phyloP scores from a whole-genome alignment of 2,329 filamentous ascomycete genomes.

The Aspergillus sergii region DNA sequence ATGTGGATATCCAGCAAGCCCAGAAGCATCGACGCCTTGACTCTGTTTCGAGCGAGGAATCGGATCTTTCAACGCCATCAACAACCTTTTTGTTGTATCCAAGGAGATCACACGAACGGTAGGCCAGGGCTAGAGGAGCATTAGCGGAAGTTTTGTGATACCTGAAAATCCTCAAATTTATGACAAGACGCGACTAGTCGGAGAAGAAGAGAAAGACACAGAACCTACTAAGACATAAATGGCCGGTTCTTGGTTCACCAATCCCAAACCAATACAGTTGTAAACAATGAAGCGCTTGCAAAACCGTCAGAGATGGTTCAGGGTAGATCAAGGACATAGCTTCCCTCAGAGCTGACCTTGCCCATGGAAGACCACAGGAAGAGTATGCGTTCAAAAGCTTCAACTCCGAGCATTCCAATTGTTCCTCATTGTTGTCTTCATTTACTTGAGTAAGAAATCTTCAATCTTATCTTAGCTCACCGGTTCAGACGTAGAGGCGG shows the following conservation, averaged over 20 bases:
- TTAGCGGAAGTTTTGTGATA: not conserved
- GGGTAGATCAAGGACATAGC: not conserved
- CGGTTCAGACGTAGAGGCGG: not conserved
- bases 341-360: not conserved
- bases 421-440: not conserved
- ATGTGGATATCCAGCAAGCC: conserved; percentile 7
- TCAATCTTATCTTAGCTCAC: not conserved
- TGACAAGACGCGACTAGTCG: not conserved
- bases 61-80: not conserved
- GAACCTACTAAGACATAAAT: conserved; percentile 6
- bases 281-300: conserved; percentile 1
- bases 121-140: not conserved
- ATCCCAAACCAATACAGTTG: conserved; percentile 5
- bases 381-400: not conserved
- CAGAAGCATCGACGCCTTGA: not conserved
- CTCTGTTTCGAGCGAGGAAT: conserved; percentile 2
- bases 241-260: not conserved
- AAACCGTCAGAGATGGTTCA: not conserved
- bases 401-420: not conserved
- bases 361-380: conserved; percentile 4
- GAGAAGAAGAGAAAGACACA: not conserved
- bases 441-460: not conserved
- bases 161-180: not conserved
- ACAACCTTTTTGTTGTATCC: conserved; percentile 5
- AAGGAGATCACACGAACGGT: conserved; percentile 3